Evolutionary conservation across 2,329 filamentous ascomycete species (phyloP).

Genomic region (Aspergillus sp.): DNA sequence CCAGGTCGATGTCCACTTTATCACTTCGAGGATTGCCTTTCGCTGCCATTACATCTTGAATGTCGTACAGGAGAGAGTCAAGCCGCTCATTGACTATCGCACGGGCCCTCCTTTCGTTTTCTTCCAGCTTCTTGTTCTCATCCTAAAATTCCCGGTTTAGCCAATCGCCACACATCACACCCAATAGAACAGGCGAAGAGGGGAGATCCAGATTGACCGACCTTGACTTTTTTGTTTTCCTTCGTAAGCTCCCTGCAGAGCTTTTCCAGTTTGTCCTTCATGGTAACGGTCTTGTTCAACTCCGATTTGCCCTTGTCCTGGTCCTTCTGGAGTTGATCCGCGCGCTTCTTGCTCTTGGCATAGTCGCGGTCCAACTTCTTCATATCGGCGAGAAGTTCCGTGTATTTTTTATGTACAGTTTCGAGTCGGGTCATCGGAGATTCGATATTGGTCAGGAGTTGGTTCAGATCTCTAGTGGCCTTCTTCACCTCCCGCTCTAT

Average conservation of each 20-base stretch:
- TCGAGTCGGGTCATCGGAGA: conserved; percentile 91
- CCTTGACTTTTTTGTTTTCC: conserved; percentile 98
- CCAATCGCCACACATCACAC: conserved; percentile 19
- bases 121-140: conserved; percentile 90
- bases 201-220: conserved; percentile 46
- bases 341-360: conserved; percentile 92
- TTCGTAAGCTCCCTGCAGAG: conserved; percentile 91
- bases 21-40: conserved; percentile 82
- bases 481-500: conserved; percentile 92
- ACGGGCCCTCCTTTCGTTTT: conserved; percentile 80
- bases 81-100: conserved; percentile 84
- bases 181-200: not conserved
- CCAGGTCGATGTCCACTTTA: conserved; percentile 82
- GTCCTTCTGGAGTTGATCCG: conserved; percentile 93
- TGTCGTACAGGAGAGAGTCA: conserved; percentile 76
- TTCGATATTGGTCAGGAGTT: conserved; percentile 84
- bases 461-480: conserved; percentile 86
- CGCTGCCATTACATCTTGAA: conserved; percentile 86
- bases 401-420: conserved; percentile 85
- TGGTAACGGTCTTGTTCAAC: conserved; percentile 82
- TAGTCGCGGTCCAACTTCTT: conserved; percentile 94
- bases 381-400: conserved; percentile 90
- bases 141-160: conserved; percentile 57
- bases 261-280: conserved; percentile 97
- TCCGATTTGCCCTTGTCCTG: conserved; percentile 89